Base-by-base conservation (phyloP, 2,329 filamentous ascomycete species). In the Verticillium nubilum region DNA sequence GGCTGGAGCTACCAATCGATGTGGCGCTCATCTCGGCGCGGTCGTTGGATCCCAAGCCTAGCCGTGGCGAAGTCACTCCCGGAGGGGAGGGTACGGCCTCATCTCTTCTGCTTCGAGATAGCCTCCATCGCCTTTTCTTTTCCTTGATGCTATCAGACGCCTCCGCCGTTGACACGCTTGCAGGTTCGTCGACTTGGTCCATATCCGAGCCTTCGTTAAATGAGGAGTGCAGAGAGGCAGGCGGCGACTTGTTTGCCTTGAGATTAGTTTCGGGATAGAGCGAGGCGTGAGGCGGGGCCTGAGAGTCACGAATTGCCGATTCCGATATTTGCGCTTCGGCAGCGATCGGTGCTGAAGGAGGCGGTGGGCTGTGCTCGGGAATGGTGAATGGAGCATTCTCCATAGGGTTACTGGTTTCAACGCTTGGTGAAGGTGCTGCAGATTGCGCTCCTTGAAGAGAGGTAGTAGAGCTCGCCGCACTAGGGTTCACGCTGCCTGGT, bases 381-480 rank as follows among this genome's bases (percentile, higher is more conserved):
- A 62, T 60, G 26, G 58, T 23, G 26, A 17, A 54, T n/a, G 19
- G 60, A 59, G 42, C 67, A 60, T 61, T 66, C 25, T 85, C 81
- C 61, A 82, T 66, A 1, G 80, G 80, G 61, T 84, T 81, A 2
- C 72, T 58, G 4, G 69, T 61, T 63, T 85, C 83, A 25, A 70
- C 62, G 33, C 68, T 72, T 2, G 83, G 82, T 5, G 82, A 83
- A 1, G 73, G 72, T 10, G 74, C 69, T 52, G 75, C 72, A 13
- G 78, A 79, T 42, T 73, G 71, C 50, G 61, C 58, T 56, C 79
- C 74, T 5, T 77, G 72, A 17, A 96, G 78, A 7, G 93, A 97
- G 17, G 90, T 85, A 6, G 85, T 89, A 17, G 95, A 98, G 69
- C 93, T 97, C 64, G 97, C 92, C 0, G 94, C 93, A 70, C 94